Evolutionary conservation across 1,284 basidiomycete species (phyloP), one percentile per base, ranked within the genome.

Genomic region (Takashimella tepidaria): DNA sequence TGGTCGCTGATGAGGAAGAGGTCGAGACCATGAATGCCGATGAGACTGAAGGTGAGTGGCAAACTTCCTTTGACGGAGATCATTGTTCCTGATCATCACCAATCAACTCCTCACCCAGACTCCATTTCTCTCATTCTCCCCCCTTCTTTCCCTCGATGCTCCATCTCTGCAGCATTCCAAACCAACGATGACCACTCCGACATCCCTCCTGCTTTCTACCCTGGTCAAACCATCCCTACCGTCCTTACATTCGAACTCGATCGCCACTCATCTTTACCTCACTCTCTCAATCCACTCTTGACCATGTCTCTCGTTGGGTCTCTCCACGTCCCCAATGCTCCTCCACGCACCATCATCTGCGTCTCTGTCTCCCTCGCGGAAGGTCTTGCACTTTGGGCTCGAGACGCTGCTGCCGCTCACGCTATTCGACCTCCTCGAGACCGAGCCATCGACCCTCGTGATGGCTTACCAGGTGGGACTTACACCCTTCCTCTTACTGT

Each of bases 211-310:
- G 63, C 66, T 1, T 68, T 68, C 56, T 68, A 59, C 55, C 69
- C 70, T 10, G 68, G 70, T 3, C 68, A 73, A 53, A 60, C 67
- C 0, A 73, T 73, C 23, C 72, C 72, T 1, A 68, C 66, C 13
- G 53, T 68, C 16, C 59, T 73, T 41, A 62, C 62, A 5, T 63
- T 70, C 49, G 53, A 57, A 12, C 57, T 72, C 11, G 63, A 69
- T 12, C 61, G 66, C 10, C 57, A 59, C 55, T 63, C 68, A 1
- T 62, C 58, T 21, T 55, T 73, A 10, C 67, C 69, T 5, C 63
- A 66, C 44, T 42, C 61, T 3, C 61, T 71, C 27, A 62, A 64
- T 37, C 69, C 68, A 0, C 49, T 56, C 4, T 53, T 73, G 41
- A 64, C 62, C 22, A 69, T 73, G 61, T 66, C 66, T 10, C 57